Percentiles rank a stretch among this genome's conserved stretches.
Evolutionary conservation across 2,329 filamentous ascomycete genomes (phyloP).

Genomic region (Berkeleyomyces basicola): DNA sequence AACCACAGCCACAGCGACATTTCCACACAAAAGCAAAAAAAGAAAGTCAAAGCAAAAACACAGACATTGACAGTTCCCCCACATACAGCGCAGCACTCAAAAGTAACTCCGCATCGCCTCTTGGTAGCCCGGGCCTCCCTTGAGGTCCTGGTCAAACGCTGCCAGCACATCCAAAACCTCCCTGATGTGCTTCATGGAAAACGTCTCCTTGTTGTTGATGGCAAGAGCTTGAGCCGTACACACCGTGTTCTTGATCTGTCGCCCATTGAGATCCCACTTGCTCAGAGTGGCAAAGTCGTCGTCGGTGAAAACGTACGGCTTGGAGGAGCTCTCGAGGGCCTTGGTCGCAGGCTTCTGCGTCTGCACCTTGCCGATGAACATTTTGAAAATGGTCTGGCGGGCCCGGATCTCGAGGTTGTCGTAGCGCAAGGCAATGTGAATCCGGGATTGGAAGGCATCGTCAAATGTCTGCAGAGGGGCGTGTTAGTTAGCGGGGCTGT

Average conservation of each 20-base stretch:
- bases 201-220: slow-evolving; percentile 51
- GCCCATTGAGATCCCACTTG: slow-evolving; percentile 27
- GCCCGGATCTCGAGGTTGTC: slow-evolving; percentile 56
- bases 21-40: background rate
- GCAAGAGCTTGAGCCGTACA: slow-evolving; percentile 52
- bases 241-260: slow-evolving; percentile 38
- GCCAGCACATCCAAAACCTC: slow-evolving; percentile 72
- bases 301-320: slow-evolving; percentile 16
- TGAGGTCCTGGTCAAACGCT: slow-evolving; percentile 69
- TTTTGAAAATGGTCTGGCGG: slow-evolving; percentile 64
- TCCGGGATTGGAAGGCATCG: slow-evolving; percentile 75
- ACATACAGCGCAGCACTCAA: slow-evolving; percentile 19
- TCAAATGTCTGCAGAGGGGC: slow-evolving; percentile 49
- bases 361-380: slow-evolving; percentile 61
- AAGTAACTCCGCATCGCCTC: slow-evolving; percentile 75
- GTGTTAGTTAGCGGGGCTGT: background rate
- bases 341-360: slow-evolving; percentile 33
- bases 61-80: background rate
- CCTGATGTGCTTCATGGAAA: slow-evolving; percentile 65
- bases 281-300: slow-evolving; percentile 25
- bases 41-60: background rate
- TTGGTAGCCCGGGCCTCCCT: slow-evolving; percentile 61
- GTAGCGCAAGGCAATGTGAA: slow-evolving; percentile 73
- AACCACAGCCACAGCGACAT: background rate
- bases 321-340: slow-evolving; percentile 25